phyloP scores from a whole-genome alignment of 78 protist species.

The Pirum gemmata region DNA sequence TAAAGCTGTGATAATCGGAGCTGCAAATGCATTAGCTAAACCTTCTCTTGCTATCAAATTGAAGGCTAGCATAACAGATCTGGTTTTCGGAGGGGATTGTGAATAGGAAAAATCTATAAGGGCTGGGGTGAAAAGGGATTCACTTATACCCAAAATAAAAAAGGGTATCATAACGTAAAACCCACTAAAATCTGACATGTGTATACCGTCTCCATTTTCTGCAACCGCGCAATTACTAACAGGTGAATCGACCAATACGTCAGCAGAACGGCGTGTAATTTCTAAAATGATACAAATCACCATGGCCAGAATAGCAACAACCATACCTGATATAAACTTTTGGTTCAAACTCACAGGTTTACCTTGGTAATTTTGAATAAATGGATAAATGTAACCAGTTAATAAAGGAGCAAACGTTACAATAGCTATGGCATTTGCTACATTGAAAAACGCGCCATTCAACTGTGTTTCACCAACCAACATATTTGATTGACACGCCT shows the following conservation, averaged over 20 bases:
- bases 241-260: background rate
- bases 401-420: slow-evolving; percentile 27
- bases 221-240: slow-evolving; percentile 17
- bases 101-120: background rate
- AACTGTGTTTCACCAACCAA: slow-evolving; percentile 16
- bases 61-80: slow-evolving; percentile 19
- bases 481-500: slow-evolving; percentile 23
- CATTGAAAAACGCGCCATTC: slow-evolving; percentile 40
- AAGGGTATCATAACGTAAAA: slow-evolving; percentile 20
- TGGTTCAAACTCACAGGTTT: background rate
- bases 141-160: slow-evolving; percentile 22
- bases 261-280: slow-evolving; percentile 5
- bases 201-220: background rate
- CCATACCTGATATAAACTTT: slow-evolving; percentile 27
- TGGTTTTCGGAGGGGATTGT: slow-evolving; percentile 17
- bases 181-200: background rate
- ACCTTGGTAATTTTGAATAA: background rate
- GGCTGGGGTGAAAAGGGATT: slow-evolving; percentile 10
- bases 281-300: background rate
- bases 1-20: slow-evolving; percentile 9
- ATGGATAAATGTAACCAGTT: background rate
- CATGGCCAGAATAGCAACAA: background rate
- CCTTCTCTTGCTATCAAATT: background rate
- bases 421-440: slow-evolving; percentile 27
- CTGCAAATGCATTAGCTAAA: slow-evolving; percentile 23